These are phyloP conservation scores for Rhynchospora pubera DNA, from an alignment of 176 grass and related monocot genomes.

Conservation along the genomic window DNA sequence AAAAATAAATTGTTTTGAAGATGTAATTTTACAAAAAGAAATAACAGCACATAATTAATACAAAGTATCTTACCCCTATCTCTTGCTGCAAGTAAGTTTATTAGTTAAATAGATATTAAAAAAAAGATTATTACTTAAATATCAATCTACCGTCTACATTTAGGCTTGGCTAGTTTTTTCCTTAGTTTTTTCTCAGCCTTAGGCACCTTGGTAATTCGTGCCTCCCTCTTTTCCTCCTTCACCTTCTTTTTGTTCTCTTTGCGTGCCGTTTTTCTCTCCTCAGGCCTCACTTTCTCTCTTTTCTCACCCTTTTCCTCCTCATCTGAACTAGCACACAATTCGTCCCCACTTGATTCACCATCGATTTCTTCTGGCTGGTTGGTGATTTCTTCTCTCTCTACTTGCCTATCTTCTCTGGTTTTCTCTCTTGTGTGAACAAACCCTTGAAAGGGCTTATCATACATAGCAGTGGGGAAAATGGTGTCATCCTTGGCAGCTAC, in stretches of 20 bases:
- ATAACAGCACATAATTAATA: not conserved
- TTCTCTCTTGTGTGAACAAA: constrained; percentile 49
- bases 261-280: constrained; percentile 59
- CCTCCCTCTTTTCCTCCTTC: constrained; percentile 80
- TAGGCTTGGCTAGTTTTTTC: constrained; percentile 90
- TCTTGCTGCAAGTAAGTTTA: not conserved
- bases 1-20: too few relatives aligned
- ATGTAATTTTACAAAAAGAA: not conserved
- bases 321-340: constrained; percentile 37
- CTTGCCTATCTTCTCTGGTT: constrained; percentile 20
- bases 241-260: constrained; percentile 93
- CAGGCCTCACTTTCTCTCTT: constrained; percentile 46
- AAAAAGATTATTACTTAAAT: not conserved
- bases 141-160: constrained; percentile 55
- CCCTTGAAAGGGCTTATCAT: constrained; percentile 59
- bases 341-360: constrained; percentile 4
- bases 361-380: constrained; percentile 12
- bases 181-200: constrained; percentile 89
- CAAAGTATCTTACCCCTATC: not conserved
- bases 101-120: not conserved
- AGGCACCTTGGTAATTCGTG: constrained; percentile 54
- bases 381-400: not conserved
- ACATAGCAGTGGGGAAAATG: constrained; percentile 61
- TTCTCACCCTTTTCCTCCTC: constrained; percentile 31
- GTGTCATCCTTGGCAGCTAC: constrained; percentile 43